Conservation (phyloP, 2,329 filamentous ascomycete species). For the Trichoderma sp. region DNA sequence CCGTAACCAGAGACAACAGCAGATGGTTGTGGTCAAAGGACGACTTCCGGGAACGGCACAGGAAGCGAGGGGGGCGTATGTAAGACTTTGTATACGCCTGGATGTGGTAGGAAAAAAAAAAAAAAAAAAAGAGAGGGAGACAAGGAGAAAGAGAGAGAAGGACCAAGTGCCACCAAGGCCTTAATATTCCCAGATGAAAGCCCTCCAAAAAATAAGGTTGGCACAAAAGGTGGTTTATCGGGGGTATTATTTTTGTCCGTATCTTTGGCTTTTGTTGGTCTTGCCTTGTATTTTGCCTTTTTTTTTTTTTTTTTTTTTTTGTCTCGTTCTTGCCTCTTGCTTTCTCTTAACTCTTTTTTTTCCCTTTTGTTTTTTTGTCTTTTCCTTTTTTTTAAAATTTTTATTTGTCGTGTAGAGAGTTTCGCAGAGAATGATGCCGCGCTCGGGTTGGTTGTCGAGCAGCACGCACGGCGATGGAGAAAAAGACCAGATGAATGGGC, state of each 20-base stretch:
- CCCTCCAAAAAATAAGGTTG: background rate
- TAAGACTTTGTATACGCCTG: background rate
- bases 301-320: background rate
- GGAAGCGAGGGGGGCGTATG: constrained; percentile 2
- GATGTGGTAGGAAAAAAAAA: background rate
- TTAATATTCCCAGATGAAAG: background rate
- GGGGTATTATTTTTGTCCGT: background rate
- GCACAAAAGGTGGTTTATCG: background rate
- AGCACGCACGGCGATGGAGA: background rate
- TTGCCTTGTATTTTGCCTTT: too few species aligned
- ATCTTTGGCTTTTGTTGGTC: background rate
- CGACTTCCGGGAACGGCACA: constrained; percentile 14
- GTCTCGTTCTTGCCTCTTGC: background rate
- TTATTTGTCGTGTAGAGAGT: background rate
- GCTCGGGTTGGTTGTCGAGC: background rate
- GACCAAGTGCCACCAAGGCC: background rate
- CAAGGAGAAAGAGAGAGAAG: background rate
- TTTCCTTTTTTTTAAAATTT: background rate
- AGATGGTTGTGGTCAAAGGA: constrained; percentile 8
- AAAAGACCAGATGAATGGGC: background rate
- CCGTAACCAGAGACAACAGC: background rate
- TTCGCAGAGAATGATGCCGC: background rate
- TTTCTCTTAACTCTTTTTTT: background rate
- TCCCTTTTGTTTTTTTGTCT: background rate
- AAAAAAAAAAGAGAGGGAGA: background rate